Evolutionary conservation across 139 green algal species (phyloP).

Genomic region (Astrephomene gubernaculifera): DNA sequence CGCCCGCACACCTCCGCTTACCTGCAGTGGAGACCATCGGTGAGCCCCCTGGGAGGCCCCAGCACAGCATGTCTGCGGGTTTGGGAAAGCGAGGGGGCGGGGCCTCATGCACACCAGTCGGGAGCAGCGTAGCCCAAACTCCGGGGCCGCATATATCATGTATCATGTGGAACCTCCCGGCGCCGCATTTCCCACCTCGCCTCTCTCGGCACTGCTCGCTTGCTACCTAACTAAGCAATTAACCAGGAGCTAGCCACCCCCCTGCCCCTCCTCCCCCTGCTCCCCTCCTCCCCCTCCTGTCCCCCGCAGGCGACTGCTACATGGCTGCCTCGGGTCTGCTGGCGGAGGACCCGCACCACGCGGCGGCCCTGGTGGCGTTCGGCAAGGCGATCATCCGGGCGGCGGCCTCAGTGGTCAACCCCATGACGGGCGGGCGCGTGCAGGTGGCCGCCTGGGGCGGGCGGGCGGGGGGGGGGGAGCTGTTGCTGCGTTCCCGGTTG

Average conservation of each 20-base stretch:
- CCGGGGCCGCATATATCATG: too few species aligned
- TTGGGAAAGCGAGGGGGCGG: not conserved
- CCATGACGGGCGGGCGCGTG: constrained; percentile 1
- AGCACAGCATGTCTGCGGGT: not conserved
- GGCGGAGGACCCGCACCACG: constrained; percentile 36
- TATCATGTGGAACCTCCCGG: too few species aligned
- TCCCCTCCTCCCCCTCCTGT: not conserved
- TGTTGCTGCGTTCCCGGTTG: too few species aligned
- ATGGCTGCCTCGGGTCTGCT: constrained; percentile 49
- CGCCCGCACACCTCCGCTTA: not conserved
- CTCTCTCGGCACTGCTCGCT: too few species aligned
- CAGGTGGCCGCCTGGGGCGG: not conserved
- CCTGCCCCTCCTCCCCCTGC: not conserved
- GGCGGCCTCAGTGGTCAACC: constrained; percentile 30
- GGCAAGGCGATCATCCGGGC: constrained; percentile 35
- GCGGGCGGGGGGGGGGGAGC: too few species aligned
- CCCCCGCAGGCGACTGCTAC: constrained; percentile 47
- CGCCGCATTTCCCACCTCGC: too few species aligned
- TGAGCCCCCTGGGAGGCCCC: not conserved
- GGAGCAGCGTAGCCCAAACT: too few species aligned
- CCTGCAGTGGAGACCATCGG: constrained; percentile 36
- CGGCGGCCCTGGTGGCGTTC: constrained; percentile 27
- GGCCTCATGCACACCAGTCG: too few species aligned
- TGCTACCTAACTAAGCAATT: too few species aligned
- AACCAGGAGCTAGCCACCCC: too few species aligned